Percentiles rank a stretch among this genome's conserved stretches.
phyloP scores from a whole-genome alignment of 108 stramenopile genomes.

The Pseudonitzschia pungens region DNA sequence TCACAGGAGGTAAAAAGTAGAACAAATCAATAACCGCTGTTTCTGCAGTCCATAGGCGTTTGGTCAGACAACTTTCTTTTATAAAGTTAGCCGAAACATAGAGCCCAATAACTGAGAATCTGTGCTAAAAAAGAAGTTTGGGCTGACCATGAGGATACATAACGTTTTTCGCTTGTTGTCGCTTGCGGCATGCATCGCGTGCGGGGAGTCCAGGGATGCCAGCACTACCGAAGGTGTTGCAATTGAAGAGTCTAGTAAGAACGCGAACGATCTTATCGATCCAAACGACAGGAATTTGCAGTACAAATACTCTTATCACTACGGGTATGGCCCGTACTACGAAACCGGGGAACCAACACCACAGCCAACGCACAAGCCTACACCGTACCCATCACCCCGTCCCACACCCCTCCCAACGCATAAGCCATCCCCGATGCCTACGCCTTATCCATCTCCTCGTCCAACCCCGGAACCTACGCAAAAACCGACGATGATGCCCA shows the following conservation, averaged over 20 bases:
- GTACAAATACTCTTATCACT: neutral
- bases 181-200: neutral
- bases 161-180: constrained; percentile 5
- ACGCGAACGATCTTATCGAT: neutral
- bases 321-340: neutral
- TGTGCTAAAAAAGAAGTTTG: neutral
- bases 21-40: too few relatives aligned
- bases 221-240: neutral
- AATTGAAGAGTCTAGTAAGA: neutral
- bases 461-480: constrained; percentile 6
- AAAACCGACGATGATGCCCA: neutral
- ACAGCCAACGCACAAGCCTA: constrained; percentile 6
- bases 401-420: constrained; percentile 5
- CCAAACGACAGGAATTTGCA: constrained; percentile 2
- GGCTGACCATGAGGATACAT: neutral
- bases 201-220: neutral
- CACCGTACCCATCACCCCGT: constrained; percentile 8
- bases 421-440: constrained; percentile 1
- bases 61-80: too few relatives aligned
- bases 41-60: too few relatives aligned
- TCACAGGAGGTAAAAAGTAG: too few relatives aligned
- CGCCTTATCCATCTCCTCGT: neutral
- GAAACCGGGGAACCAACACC: neutral
- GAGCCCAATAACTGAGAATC: too few relatives aligned
- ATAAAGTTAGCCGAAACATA: too few relatives aligned